A percentile compares a stretch with the other conserved stretches of the same genome.
phyloP scores from a whole-genome alignment of 2,329 filamentous ascomycete genomes.

The Colletotrichum eleusines region DNA sequence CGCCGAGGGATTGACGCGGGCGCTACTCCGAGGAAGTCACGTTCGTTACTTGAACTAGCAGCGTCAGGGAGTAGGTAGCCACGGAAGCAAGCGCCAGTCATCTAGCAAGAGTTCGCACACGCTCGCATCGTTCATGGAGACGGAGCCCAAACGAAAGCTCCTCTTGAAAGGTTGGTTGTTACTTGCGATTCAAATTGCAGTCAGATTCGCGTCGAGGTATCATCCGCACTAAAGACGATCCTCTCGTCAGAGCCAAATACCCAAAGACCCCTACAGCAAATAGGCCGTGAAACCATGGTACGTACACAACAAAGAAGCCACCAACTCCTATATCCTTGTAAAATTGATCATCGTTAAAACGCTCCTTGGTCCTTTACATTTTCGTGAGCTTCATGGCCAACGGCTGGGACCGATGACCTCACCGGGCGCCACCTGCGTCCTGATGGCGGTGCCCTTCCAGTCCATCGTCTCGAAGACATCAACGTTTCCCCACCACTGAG shows the following conservation, averaged over 20 bases:
- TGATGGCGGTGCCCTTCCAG: conserved; percentile 57
- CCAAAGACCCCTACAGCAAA: conserved; percentile 28
- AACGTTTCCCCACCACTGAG: conserved; percentile 73
- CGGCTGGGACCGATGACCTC: conserved; percentile 64
- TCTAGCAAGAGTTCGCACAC: neutral
- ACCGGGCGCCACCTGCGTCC: conserved; percentile 55
- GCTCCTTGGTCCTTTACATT: conserved; percentile 1
- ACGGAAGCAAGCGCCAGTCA: neutral
- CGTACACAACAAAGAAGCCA: conserved; percentile 20
- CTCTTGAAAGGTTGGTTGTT: conserved; percentile 21
- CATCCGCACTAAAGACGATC: conserved; percentile 30
- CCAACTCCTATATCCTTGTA: conserved; percentile 32
- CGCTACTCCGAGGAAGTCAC: neutral
- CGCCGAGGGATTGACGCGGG: neutral
- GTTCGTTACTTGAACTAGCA: neutral
- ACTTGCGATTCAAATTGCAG: conserved; percentile 22
- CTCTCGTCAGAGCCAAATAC: conserved; percentile 26
- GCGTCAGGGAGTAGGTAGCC: neutral
- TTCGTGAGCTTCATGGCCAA: conserved; percentile 55
- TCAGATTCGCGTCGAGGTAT: conserved; percentile 33
- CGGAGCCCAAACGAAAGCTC: neutral
- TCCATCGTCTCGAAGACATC: conserved; percentile 62
- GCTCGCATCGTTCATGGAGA: neutral
- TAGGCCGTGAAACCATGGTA: conserved; percentile 20
- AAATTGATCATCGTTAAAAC: conserved; percentile 30